A percentile compares a stretch with the other conserved stretches of the same genome.
These are phyloP conservation scores for Fusarium vanettenii DNA, from an alignment of 2,329 filamentous ascomycete genomes.

Conservation along the genomic window DNA sequence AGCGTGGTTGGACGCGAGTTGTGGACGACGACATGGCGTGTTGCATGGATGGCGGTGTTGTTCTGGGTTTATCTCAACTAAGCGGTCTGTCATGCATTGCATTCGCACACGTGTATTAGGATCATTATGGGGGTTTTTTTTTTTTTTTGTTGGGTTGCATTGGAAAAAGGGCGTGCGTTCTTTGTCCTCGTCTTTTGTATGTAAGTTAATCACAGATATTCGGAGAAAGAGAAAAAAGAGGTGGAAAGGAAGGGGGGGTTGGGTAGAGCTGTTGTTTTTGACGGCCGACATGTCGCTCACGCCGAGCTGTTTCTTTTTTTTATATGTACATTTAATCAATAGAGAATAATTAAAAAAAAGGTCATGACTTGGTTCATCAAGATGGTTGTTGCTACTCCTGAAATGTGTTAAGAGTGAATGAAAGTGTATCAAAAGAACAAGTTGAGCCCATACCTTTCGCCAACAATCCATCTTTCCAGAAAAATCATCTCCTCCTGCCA, in stretches of 20 bases:
- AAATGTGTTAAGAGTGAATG: background rate
- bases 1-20: constrained; percentile 69
- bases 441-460: background rate
- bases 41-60: constrained; percentile 70
- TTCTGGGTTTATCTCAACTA: constrained; percentile 77
- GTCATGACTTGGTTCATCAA: background rate
- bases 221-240: background rate
- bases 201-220: constrained; percentile 15
- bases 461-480: background rate
- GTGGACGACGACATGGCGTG: constrained; percentile 68
- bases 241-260: background rate
- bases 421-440: background rate
- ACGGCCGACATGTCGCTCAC: constrained; percentile 20
- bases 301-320: constrained; percentile 30
- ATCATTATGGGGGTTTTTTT: background rate
- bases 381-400: background rate
- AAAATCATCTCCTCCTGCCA: constrained; percentile 31
- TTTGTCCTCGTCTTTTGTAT: constrained; percentile 14
- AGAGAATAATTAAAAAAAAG: constrained; percentile 20
- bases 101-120: constrained; percentile 9
- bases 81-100: constrained; percentile 37
- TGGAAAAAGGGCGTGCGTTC: background rate
- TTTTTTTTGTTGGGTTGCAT: background rate
- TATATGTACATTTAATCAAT: constrained; percentile 21
- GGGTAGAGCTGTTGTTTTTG: constrained; percentile 18